These are phyloP conservation scores for Stereocaulon alpinum DNA, from an alignment of 495 filamentous ascomycete species.

Conservation along the genomic window DNA sequence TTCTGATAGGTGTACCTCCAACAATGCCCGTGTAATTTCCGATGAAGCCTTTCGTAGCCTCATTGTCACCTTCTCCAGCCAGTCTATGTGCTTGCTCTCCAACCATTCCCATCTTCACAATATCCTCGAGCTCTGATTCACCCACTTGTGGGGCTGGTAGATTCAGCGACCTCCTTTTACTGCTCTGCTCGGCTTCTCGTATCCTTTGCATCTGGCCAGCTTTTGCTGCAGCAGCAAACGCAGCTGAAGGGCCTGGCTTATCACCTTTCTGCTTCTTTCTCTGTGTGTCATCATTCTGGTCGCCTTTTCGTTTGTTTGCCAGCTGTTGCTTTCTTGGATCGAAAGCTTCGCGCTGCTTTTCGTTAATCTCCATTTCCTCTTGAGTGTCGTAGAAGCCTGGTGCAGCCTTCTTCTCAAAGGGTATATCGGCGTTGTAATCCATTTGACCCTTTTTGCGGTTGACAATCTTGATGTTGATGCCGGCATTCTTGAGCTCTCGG, in stretches of 20 bases:
- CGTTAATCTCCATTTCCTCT: slow-evolving; percentile 71
- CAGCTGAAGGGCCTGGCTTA: slow-evolving; percentile 63
- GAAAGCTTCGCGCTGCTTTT: slow-evolving; percentile 77
- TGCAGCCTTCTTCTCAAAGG: slow-evolving; percentile 85
- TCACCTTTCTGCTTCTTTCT: slow-evolving; percentile 80
- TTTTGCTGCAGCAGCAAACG: slow-evolving; percentile 79
- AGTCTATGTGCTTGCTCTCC: slow-evolving; percentile 75
- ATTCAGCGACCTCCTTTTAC: slow-evolving; percentile 69
- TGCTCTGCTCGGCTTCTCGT: slow-evolving; percentile 91
- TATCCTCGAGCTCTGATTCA: slow-evolving; percentile 88
- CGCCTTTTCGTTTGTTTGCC: slow-evolving; percentile 90
- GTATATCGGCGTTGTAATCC: slow-evolving; percentile 99
- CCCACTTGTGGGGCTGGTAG: slow-evolving; percentile 84
- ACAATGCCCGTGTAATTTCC: slow-evolving; percentile 76
- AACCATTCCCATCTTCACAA: slow-evolving; percentile 96
- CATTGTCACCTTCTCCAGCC: slow-evolving; percentile 70
- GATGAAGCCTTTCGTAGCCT: slow-evolving; percentile 73
- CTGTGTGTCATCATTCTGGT: slow-evolving; percentile 64
- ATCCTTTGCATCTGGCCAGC: slow-evolving; percentile 94
- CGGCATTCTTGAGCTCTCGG: slow-evolving; percentile 89
- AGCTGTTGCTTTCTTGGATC: slow-evolving; percentile 92
- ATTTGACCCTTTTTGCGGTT: slow-evolving; percentile 90
- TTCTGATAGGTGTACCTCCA: slow-evolving; percentile 78
- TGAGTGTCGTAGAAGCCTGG: slow-evolving; percentile 88
- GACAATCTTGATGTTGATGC: slow-evolving; percentile 96